These are phyloP conservation scores for Fomitopsis pulvina DNA, from an alignment of 768 basidiomycete species.

Conservation along the genomic window DNA sequence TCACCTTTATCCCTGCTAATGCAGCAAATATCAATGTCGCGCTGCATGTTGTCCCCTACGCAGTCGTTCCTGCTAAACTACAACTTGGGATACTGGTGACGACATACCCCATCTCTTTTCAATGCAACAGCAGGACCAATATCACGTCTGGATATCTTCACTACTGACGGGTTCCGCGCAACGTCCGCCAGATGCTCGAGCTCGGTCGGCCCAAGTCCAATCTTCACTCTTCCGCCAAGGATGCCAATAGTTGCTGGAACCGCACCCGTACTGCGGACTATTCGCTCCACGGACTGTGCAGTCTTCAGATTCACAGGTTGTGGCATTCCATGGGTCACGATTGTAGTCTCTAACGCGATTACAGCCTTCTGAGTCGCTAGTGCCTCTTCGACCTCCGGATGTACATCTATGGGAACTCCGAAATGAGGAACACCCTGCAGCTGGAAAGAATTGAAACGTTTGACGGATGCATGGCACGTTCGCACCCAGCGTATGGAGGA, in stretches of 20 bases:
- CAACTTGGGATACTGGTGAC: not conserved
- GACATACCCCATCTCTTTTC: conserved; percentile 48
- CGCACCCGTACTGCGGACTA: conserved; percentile 69
- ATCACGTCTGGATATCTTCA: conserved; percentile 77
- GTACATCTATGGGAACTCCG: conserved; percentile 48
- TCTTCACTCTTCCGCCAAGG: conserved; percentile 75
- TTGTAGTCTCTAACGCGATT: conserved; percentile 88
- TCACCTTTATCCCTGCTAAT: conserved; percentile 79
- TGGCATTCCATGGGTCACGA: conserved; percentile 91
- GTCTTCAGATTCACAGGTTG: conserved; percentile 71
- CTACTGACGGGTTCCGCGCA: conserved; percentile 30
- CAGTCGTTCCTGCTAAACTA: not conserved
- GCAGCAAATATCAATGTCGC: conserved; percentile 71
- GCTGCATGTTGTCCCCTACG: conserved; percentile 62
- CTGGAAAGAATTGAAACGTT: not conserved
- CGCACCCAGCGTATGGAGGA: too few species aligned
- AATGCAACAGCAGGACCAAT: conserved; percentile 68
- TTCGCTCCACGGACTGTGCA: conserved; percentile 62
- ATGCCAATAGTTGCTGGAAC: conserved; percentile 90
- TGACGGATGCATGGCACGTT: too few species aligned
- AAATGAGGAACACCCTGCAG: conserved; percentile 13
- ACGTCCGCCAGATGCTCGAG: conserved; percentile 62
- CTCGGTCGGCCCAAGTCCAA: conserved; percentile 65
- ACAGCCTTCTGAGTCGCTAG: conserved; percentile 57
- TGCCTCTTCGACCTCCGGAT: conserved; percentile 82